A percentile compares a stretch with the other conserved stretches of the same genome.
Conservation (phyloP, 139 green algal genomes). For the Auxenochlorella protothecoides region DNA sequence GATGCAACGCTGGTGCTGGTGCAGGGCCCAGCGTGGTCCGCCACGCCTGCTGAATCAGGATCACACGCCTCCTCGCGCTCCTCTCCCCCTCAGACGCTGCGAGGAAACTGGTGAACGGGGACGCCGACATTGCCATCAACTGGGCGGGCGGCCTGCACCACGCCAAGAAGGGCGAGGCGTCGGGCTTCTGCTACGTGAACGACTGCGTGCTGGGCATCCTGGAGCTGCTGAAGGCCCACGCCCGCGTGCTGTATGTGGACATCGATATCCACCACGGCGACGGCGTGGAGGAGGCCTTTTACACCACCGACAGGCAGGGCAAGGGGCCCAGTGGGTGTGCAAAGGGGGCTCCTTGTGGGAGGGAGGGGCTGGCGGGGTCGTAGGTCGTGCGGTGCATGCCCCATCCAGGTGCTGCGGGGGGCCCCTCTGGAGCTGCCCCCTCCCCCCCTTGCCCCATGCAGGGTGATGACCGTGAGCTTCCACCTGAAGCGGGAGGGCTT, state of each 20-base stretch:
- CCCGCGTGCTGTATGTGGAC: slow-evolving; percentile 75
- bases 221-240: slow-evolving; percentile 92
- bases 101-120: slow-evolving; percentile 71
- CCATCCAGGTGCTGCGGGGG: not conserved
- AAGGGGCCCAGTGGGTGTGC: not conserved
- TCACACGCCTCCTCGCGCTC: not conserved
- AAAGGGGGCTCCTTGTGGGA: not conserved
- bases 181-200: slow-evolving; percentile 95
- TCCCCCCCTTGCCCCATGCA: slow-evolving; percentile 1
- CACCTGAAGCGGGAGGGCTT: slow-evolving; percentile 82
- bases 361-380: not conserved
- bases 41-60: too few relatives aligned
- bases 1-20: too few relatives aligned
- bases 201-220: slow-evolving; percentile 95
- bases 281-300: slow-evolving; percentile 96
- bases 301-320: slow-evolving; percentile 39
- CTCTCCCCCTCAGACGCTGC: slow-evolving; percentile 40
- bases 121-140: slow-evolving; percentile 92
- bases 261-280: slow-evolving; percentile 97
- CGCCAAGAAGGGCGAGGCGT: slow-evolving; percentile 86
- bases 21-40: too few relatives aligned
- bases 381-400: not conserved
- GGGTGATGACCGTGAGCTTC: slow-evolving; percentile 89
- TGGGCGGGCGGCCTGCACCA: slow-evolving; percentile 96
- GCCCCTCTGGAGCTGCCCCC: not conserved